Conservation (phyloP, 768 basidiomycete genomes). For the Leccinum obscurum region DNA sequence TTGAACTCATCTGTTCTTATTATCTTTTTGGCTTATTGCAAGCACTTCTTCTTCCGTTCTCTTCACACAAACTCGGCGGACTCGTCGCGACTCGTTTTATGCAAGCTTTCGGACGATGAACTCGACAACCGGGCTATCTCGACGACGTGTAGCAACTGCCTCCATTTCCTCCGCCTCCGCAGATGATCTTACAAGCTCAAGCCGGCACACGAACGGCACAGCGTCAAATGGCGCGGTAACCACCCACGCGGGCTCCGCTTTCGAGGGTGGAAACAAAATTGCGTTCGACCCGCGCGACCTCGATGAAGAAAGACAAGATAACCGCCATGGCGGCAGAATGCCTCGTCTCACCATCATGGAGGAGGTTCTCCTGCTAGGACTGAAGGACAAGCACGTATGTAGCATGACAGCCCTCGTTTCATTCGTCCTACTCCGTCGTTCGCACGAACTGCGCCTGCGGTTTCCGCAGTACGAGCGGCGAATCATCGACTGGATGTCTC, state of each 20-base stretch:
- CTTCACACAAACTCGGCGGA: conserved; percentile 1
- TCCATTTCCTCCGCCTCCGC: conserved; percentile 38
- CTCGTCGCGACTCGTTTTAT: conserved; percentile 8
- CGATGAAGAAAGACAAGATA: conserved; percentile 65
- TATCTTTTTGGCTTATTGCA: conserved; percentile 2
- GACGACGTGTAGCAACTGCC: conserved; percentile 52
- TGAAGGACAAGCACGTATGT: conserved; percentile 94
- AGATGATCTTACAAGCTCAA: conserved; percentile 38
- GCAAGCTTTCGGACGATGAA: conserved; percentile 41
- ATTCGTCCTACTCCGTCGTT: conserved; percentile 7
- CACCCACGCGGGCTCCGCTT: conserved; percentile 76
- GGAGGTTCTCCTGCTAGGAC: conserved; percentile 88
- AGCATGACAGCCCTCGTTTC: background rate
- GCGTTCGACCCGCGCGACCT: conserved; percentile 94
- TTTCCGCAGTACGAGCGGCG: conserved; percentile 23
- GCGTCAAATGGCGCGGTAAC: conserved; percentile 31
- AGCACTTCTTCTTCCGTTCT: conserved; percentile 5
- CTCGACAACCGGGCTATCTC: conserved; percentile 54
- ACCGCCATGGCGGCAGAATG: conserved; percentile 65
- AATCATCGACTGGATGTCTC: background rate
- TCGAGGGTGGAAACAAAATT: conserved; percentile 84
- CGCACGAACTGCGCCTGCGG: conserved; percentile 9
- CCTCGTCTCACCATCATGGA: conserved; percentile 95
- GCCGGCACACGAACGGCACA: conserved; percentile 32
- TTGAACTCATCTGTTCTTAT: background rate